Evolutionary conservation across 106 monocot genomes (phyloP).

Genomic region (Platanthera guangdongensis): DNA sequence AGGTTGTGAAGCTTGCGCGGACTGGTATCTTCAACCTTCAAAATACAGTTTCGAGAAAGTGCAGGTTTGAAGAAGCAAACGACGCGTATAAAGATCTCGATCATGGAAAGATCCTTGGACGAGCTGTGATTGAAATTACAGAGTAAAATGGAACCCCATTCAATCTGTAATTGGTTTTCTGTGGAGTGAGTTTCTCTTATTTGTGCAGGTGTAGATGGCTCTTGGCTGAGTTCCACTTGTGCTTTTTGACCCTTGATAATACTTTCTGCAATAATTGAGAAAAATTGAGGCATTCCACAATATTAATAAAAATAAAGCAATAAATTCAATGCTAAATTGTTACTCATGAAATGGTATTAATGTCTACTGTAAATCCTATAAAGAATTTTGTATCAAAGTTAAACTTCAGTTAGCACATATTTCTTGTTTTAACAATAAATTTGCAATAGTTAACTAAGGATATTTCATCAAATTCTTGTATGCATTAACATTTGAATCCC

Average conservation of each 20-base stretch:
- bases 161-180: background rate
- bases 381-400: too few species aligned
- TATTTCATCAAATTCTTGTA: too few species aligned
- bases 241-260: background rate
- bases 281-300: too few species aligned
- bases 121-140: constrained; percentile 83
- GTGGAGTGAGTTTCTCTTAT: background rate
- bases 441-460: too few species aligned
- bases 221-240: background rate
- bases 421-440: too few species aligned
- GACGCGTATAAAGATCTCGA: constrained; percentile 75
- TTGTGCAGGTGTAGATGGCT: background rate
- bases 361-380: too few species aligned
- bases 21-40: constrained; percentile 66
- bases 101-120: constrained; percentile 69
- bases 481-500: too few species aligned
- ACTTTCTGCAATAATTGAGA: too few species aligned
- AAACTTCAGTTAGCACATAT: too few species aligned
- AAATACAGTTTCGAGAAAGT: constrained; percentile 72
- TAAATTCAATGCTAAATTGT: too few species aligned
- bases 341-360: too few species aligned
- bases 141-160: background rate
- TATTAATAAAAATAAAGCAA: too few species aligned
- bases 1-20: constrained; percentile 87
- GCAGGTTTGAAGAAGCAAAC: constrained; percentile 79